Evolutionary conservation across 139 green algal genomes (phyloP).

Genomic region (Auxenochlorella pyrenoidosa): DNA sequence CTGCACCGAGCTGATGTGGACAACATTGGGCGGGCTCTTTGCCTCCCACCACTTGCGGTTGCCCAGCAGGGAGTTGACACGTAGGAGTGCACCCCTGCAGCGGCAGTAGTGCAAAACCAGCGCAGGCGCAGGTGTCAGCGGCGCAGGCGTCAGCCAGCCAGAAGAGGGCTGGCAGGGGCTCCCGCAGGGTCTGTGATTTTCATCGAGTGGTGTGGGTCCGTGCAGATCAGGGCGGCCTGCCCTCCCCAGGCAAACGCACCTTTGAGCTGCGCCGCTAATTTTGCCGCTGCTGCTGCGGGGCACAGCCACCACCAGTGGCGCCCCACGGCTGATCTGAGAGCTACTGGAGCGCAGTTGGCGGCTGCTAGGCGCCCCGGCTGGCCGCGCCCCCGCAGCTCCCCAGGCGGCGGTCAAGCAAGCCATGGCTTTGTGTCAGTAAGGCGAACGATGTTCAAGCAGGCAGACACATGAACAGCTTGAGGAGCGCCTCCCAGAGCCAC

Average conservation of each 20-base stretch:
- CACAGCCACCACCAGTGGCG: not conserved
- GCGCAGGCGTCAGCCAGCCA: not conserved
- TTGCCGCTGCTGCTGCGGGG: not conserved
- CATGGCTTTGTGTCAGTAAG: not conserved
- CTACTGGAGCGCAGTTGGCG: not conserved
- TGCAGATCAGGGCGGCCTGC: too few relatives aligned
- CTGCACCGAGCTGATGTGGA: slow-evolving; percentile 72
- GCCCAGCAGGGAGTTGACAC: not conserved
- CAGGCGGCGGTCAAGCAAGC: not conserved
- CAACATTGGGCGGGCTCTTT: slow-evolving; percentile 70
- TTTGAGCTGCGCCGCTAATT: not conserved
- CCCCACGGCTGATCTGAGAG: not conserved
- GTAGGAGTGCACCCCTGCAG: not conserved
- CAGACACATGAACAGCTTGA: too few relatives aligned
- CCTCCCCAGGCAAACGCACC: too few relatives aligned
- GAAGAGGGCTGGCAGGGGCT: too few relatives aligned
- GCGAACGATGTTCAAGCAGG: too few relatives aligned
- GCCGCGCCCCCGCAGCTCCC: not conserved
- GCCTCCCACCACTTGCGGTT: slow-evolving; percentile 74
- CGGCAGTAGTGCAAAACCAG: not conserved
- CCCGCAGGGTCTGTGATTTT: too few relatives aligned
- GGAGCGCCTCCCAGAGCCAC: too few relatives aligned
- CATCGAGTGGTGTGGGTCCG: too few relatives aligned
- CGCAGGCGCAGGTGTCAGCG: not conserved
- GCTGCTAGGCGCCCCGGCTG: not conserved